Base-by-base conservation (phyloP, 495 filamentous ascomycete genomes). In the Tuber borchii region DNA sequence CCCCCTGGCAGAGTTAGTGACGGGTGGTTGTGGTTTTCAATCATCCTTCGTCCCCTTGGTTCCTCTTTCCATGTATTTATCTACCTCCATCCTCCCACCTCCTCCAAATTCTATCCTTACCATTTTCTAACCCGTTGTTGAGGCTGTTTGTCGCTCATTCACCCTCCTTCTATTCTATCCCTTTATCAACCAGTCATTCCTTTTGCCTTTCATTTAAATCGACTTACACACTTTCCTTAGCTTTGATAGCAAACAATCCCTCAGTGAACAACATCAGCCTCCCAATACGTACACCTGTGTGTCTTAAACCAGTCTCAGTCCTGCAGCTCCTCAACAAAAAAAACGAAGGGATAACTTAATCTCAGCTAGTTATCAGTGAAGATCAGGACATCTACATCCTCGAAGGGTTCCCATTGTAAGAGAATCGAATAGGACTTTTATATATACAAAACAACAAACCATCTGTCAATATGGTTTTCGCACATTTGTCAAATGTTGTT, bases 401-500 rank as follows among this genome's bases (percentile, higher is more conserved):
- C 39, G 39, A 40, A 40, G 2, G 34, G 34, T 65, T 14, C n/a
- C 12, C 56, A 31, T 31, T 31, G 16, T 65, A 34, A 26, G 22
- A 65, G 16, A 65, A 34, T 17, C 26, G 12, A 34, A 16, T 65
- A 17, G 26, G 0, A 17, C 14, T 19, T 65, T 31, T 65, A n/a
- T 26, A 48, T 6, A 34, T 61, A 61, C n/a, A 65, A 31, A 65
- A 16, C 14, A 31, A 12, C 22, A 31, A 2, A 65, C 26, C 34
- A 16, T 5, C 56, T 17, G 26, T 65, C 56, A 12, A 16, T 34
- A 79, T 79, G 78, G 45, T 79, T 44, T 79, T n/a, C 37, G 65
- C 72, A 42, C 78, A 51, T 17, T 34, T 80, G 19, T 69, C 73
- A 19, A 74, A 70, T 4, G 34, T 80, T 4, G 34, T 80, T 40